Evolutionary conservation across 1,284 basidiomycete species (phyloP).

Genomic region (Tylopilus microsporus): DNA sequence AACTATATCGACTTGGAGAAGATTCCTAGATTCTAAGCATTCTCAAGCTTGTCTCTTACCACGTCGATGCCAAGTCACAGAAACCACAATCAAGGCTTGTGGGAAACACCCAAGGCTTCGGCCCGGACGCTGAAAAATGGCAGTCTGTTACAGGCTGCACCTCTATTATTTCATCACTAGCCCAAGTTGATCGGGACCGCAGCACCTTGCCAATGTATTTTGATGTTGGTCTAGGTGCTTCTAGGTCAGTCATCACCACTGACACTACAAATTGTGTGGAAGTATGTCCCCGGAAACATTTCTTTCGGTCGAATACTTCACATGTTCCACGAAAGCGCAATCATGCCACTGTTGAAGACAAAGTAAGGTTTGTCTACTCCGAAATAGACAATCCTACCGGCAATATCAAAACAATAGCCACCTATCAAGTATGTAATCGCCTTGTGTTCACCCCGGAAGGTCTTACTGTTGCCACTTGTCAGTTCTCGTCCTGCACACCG

Average conservation of each 20-base stretch:
- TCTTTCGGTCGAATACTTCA: conserved; percentile 29
- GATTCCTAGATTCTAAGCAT: too few species aligned
- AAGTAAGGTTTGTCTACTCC: conserved; percentile 27
- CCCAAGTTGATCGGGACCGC: too few species aligned
- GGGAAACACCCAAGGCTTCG: too few species aligned
- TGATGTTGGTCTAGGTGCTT: too few species aligned
- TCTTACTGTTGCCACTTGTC: background rate
- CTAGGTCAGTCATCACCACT: conserved; percentile 3
- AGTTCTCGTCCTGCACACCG: conserved; percentile 21
- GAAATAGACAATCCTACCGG: conserved; percentile 19
- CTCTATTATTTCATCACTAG: too few species aligned
- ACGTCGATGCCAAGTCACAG: too few species aligned
- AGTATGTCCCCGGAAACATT: conserved; percentile 17
- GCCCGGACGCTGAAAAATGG: too few species aligned
- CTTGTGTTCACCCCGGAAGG: background rate
- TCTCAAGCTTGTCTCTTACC: too few species aligned
- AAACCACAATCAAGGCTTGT: too few species aligned
- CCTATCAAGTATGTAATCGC: conserved; percentile 19
- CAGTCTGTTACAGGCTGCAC: too few species aligned
- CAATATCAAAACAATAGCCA: conserved; percentile 16
- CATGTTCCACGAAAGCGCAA: conserved; percentile 24
- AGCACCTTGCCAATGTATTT: too few species aligned
- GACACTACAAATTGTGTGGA: conserved; percentile 20
- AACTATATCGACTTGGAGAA: too few species aligned
- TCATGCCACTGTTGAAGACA: conserved; percentile 27